phyloP scores from a whole-genome alignment of 768 basidiomycete species.

The Tulasnella sp. region DNA sequence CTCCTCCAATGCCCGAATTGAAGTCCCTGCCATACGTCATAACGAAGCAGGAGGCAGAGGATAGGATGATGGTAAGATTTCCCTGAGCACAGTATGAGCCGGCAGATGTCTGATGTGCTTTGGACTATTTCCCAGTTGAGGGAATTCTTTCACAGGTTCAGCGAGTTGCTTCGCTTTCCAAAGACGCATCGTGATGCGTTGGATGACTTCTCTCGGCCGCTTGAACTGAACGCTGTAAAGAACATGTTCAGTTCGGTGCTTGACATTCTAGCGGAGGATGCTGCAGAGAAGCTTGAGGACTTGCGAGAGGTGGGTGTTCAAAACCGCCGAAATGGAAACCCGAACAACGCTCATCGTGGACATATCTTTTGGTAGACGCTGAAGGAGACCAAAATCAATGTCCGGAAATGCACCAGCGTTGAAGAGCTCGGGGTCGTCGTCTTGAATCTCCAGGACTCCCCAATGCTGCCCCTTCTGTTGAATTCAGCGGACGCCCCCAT shows the following conservation, averaged over 20 bases:
- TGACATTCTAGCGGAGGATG: not conserved
- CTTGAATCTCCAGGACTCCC: not conserved
- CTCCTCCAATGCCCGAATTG: constrained; percentile 50
- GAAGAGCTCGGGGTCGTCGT: not conserved
- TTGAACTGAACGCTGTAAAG: constrained; percentile 34
- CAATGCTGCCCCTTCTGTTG: not conserved
- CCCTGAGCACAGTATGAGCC: not conserved
- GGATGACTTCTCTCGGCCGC: constrained; percentile 37
- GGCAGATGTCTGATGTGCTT: not conserved
- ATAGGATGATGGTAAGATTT: constrained; percentile 40
- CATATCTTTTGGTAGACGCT: not conserved
- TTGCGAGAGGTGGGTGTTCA: not conserved
- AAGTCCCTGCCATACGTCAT: constrained; percentile 40
- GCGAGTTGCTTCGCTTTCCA: constrained; percentile 43
- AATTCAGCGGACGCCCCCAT: constrained; percentile 23
- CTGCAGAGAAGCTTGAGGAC: not conserved
- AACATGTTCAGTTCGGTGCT: not conserved
- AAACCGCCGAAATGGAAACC: not conserved
- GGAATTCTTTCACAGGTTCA: constrained; percentile 65
- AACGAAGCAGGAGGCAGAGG: constrained; percentile 43
- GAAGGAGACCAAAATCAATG: not conserved
- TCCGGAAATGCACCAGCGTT: not conserved
- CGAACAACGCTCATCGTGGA: too few species aligned
- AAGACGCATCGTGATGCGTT: constrained; percentile 53
- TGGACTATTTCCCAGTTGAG: constrained; percentile 41